Conservation (phyloP, 2,329 filamentous ascomycete genomes). For the Aureobasidium subglaciale region DNA sequence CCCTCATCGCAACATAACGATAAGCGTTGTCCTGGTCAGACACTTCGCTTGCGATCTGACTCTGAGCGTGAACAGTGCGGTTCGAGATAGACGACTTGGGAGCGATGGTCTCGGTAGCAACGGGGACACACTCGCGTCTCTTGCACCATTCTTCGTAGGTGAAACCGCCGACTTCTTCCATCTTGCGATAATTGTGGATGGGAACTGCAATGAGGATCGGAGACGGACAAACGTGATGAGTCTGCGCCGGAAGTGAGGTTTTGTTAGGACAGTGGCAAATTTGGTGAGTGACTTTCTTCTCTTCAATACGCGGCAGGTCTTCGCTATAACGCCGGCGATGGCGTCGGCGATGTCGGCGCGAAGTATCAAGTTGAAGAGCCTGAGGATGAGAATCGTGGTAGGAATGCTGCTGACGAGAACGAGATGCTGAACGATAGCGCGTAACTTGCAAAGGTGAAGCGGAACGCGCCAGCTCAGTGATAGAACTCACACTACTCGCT, state of each 20-base stretch:
- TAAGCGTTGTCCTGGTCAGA: constrained; percentile 12
- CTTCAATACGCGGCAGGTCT: not conserved
- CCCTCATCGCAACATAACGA: constrained; percentile 16
- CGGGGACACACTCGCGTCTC: not conserved
- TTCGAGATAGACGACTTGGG: constrained; percentile 8
- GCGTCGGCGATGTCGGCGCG: not conserved
- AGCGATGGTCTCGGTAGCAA: constrained; percentile 5
- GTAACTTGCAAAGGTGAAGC: not conserved
- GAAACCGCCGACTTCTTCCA: constrained; percentile 11
- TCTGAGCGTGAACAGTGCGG: not conserved
- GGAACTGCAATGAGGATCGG: not conserved
- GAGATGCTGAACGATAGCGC: not conserved
- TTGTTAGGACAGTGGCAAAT: not conserved
- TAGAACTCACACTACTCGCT: constrained; percentile 3
- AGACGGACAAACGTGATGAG: not conserved
- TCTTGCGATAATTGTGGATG: not conserved
- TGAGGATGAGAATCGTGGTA: not conserved
- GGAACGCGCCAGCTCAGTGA: not conserved
- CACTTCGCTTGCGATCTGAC: not conserved
- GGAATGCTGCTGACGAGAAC: not conserved
- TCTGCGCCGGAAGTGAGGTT: not conserved
- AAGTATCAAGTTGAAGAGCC: not conserved
- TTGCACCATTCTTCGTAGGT: constrained; percentile 15
- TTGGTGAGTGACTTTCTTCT: not conserved
- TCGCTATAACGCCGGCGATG: constrained; percentile 1